Base-by-base conservation (phyloP, 2,329 filamentous ascomycete species). In the Penicillium brevicompactum region DNA sequence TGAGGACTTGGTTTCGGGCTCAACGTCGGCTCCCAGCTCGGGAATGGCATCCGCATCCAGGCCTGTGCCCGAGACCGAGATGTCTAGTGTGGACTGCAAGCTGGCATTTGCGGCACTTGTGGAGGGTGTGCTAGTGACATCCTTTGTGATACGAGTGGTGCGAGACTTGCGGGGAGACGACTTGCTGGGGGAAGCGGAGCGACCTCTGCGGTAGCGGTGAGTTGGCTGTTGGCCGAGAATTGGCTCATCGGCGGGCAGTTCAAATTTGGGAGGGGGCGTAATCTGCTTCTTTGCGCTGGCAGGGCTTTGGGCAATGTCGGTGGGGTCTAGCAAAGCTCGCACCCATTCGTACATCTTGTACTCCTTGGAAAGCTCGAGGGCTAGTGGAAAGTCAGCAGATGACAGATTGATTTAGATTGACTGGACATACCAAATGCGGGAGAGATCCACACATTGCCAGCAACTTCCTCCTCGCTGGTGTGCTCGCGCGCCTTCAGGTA, bases 371-470 rank as follows among this genome's bases (percentile, higher is more conserved):
- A 99, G 83, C 55, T 84, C 78, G 43, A 99, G 83, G 34, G 94
- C 94, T 85, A 85, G 77, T n/a, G 67, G 44, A 65, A 64, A 5
- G 47, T 22, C 3, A 24, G 41, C 9, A 40, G 32, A 22, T 46
- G 51, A 18, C 7, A 14, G 30, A 40, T 22, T 14, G 46, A 45
- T 42, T 27, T 5, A 37, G 30, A 74, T 63, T 77, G 88, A 31
- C 41, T 43, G 5, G 30, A 51, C 76, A 65, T 78, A 88, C 86
- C 86, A 71, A 84, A 79, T 62, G 88, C 82, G 5, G 93, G 92
- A 45, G 91, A 86, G 48, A 97, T 92, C 94, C 94, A 99, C 49
- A 99, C 86, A 74, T 97, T 99, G 44, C 94, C 94, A 24, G 94
- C 94, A 30, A 94, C 92, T 80, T 97, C 94, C 70, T 97, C 92